A percentile compares a stretch with the other conserved stretches of the same genome.
phyloP scores from a whole-genome alignment of 768 basidiomycete genomes.

The Suillus spraguei region DNA sequence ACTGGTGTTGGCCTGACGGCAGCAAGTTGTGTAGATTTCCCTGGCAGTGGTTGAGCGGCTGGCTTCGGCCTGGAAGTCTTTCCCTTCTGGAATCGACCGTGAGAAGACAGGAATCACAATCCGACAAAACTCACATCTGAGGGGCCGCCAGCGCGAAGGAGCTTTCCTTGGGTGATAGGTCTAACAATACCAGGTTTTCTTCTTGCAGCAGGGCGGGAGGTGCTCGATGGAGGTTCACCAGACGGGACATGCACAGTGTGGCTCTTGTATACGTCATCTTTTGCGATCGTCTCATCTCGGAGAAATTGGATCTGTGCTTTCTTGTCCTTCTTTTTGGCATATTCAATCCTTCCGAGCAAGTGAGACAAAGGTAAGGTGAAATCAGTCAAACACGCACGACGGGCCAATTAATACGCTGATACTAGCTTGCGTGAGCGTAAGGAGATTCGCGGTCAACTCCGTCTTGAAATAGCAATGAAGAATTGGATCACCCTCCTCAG shows the following conservation, averaged over 20 bases:
- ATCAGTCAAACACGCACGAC: conserved; percentile 53
- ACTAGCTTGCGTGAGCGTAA: conserved; percentile 78
- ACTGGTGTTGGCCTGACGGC: conserved; percentile 33
- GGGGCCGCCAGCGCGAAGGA: conserved; percentile 77
- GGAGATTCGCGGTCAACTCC: conserved; percentile 81
- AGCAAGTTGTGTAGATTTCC: conserved; percentile 46
- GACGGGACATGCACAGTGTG: conserved; percentile 86
- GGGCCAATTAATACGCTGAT: conserved; percentile 76
- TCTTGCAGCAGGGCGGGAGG: conserved; percentile 82
- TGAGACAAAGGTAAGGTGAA: conserved; percentile 16
- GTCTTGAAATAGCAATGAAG: conserved; percentile 95
- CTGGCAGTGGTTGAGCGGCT: conserved; percentile 57
- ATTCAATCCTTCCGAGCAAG: conserved; percentile 66
- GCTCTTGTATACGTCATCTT: conserved; percentile 91
- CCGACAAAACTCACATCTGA: conserved; percentile 46
- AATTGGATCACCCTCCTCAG: conserved; percentile 95
- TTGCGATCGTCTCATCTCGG: conserved; percentile 83
- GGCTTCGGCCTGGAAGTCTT: conserved; percentile 43
- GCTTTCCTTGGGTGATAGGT: conserved; percentile 84
- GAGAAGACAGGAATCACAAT: conserved; percentile 10
- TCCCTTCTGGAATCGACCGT: conserved; percentile 43
- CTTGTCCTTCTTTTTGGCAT: conserved; percentile 98
- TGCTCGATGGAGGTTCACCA: conserved; percentile 82
- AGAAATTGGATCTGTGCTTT: conserved; percentile 81
- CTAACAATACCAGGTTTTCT: conserved; percentile 85